Percentiles rank a stretch among this genome's conserved stretches.
phyloP scores from a whole-genome alignment of 2,329 filamentous ascomycete species.

The Teratosphaeria epicoccoides region DNA sequence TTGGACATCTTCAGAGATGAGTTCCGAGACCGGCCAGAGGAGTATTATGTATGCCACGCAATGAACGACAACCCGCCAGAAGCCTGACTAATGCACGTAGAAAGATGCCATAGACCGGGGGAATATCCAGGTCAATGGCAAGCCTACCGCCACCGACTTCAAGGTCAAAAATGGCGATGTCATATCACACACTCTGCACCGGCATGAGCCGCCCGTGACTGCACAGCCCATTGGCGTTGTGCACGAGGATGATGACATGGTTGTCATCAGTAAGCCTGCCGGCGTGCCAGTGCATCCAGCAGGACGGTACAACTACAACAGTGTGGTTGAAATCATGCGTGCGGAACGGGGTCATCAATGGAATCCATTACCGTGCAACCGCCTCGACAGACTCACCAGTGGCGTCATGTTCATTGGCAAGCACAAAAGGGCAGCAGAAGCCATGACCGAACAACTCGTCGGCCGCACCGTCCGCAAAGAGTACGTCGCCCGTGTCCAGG shows the following conservation, averaged over 20 bases:
- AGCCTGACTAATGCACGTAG: constrained; percentile 30
- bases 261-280: constrained; percentile 94
- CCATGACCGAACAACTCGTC: constrained; percentile 64
- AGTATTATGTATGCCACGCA: constrained; percentile 62
- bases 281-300: constrained; percentile 93
- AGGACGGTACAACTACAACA: constrained; percentile 92
- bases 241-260: constrained; percentile 83
- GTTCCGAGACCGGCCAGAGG: constrained; percentile 74
- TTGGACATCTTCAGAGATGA: constrained; percentile 84
- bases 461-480: constrained; percentile 83
- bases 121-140: constrained; percentile 69
- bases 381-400: constrained; percentile 86
- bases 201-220: constrained; percentile 89
- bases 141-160: constrained; percentile 53
- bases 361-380: constrained; percentile 67
- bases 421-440: constrained; percentile 65
- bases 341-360: constrained; percentile 53
- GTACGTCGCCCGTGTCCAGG: constrained; percentile 83
- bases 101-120: constrained; percentile 69
- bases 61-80: neutral
- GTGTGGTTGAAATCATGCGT: constrained; percentile 84
- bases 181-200: constrained; percentile 85
- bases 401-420: constrained; percentile 98
- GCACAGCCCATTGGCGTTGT: constrained; percentile 69
- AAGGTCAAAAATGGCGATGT: constrained; percentile 79